Evolutionary conservation across 306 rosid species (phyloP), one percentile per base, ranked within the genome.

Genomic region (Vigna reflexopilosa): DNA sequence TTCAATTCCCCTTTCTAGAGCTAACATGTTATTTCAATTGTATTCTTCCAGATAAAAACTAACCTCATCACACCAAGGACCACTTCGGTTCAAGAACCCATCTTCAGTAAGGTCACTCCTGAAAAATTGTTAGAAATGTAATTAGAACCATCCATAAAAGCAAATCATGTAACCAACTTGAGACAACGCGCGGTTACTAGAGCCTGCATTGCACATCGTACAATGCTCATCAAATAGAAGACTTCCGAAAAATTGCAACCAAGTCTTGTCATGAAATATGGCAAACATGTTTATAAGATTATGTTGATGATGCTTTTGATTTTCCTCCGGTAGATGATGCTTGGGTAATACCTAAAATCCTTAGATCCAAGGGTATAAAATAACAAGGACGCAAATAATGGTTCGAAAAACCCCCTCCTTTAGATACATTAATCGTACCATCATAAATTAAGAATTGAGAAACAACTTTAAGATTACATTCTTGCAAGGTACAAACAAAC

Each of bases 1-100:
- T 36, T 36, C 42, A 36, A 36, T 36, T 7, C 42, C 9, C 8
- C 42, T 6, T 36, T 6, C 0, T 36, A 36, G 9, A 34, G 7
- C 7, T 34, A 34, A 36, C 42, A 36, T 6, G 40, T 36, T 36
- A 36, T 7, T 36, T 36, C 9, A 6, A 36, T 36, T 36, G 42
- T 36, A 36, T 30, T 72, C 82, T 56, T 45, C 28, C 5, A 28
- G 59, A 63, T 67, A 76, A 82, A 72, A 80, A 78, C 67, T 78
- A 72, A 91, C 98, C 96, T 95, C 98, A 78, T 92, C 91, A 77
- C 55, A 74, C 99, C 98, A 95, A 70, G 89, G 80, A 74, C 98
- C 93, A 70, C 77, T 85, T 80, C 86, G 87, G 19, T 88, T 89
- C 78, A 52, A 64, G 75, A 92, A 87, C 52, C 71, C 93, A 70